Percentiles rank a stretch among this genome's conserved stretches.
Conservation (phyloP, 306 rosid species). For the Cucurbita ficifolia region DNA sequence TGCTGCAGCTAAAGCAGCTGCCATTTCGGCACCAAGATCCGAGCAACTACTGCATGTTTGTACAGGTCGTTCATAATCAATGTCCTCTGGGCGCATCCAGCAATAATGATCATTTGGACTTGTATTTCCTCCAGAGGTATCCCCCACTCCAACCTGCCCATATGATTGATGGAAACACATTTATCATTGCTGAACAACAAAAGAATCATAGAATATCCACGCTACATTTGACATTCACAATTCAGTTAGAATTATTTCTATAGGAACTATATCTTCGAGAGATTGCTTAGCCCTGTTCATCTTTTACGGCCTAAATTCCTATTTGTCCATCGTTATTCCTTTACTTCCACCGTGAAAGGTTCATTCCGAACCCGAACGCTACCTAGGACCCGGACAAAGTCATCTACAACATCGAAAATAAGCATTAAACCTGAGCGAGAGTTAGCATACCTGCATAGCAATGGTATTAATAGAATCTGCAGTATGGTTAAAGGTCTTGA, state of each 20-base stretch:
- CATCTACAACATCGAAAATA: neutral
- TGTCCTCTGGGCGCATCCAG: conserved; percentile 98
- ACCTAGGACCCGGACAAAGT: neutral
- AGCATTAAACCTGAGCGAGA: neutral
- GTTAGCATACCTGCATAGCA: conserved; percentile 49
- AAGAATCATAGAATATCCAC: neutral
- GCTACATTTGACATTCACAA: neutral
- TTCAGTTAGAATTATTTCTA: neutral
- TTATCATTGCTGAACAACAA: neutral
- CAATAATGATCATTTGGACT: conserved; percentile 86
- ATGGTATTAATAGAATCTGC: conserved; percentile 51
- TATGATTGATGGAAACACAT: neutral
- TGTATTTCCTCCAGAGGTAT: conserved; percentile 65
- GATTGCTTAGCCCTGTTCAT: too few species aligned
- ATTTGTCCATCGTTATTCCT: too few species aligned
- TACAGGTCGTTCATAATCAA: conserved; percentile 77
- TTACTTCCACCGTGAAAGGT: too few species aligned
- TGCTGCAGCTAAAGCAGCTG: conserved; percentile 87
- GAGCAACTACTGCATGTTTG: conserved; percentile 41
- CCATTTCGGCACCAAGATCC: conserved; percentile 94
- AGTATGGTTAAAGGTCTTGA: conserved; percentile 78
- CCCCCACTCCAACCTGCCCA: conserved; percentile 67
- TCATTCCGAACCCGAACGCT: too few species aligned
- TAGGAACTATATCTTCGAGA: too few species aligned
- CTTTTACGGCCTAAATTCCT: too few species aligned